Conservation (phyloP, 1,284 basidiomycete species). For the Ustilago xerochloae region DNA sequence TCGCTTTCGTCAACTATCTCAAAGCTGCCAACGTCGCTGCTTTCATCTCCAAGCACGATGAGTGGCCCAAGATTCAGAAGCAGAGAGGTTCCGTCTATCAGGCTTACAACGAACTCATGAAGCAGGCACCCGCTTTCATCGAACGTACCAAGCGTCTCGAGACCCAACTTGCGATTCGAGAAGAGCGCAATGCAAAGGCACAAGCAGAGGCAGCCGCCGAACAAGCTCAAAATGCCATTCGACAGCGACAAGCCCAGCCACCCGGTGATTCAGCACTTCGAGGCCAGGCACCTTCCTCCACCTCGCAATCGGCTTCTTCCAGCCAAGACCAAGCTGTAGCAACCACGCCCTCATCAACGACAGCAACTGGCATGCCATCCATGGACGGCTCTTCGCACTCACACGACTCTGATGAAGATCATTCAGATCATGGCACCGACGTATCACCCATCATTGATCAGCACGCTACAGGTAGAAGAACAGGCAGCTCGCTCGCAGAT, state of each 20-base stretch:
- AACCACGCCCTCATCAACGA: background rate
- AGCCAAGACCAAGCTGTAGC: too few species aligned
- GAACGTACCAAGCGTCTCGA: conserved; percentile 59
- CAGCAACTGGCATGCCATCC: background rate
- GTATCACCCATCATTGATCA: conserved; percentile 41
- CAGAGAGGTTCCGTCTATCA: conserved; percentile 54
- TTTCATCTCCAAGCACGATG: conserved; percentile 64
- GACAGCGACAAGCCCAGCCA: conserved; percentile 23
- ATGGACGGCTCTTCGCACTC: conserved; percentile 7
- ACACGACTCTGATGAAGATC: conserved; percentile 31
- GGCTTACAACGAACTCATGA: conserved; percentile 65
- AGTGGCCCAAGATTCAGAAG: conserved; percentile 57
- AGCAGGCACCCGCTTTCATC: conserved; percentile 61
- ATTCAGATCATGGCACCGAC: conserved; percentile 37
- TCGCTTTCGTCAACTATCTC: conserved; percentile 67
- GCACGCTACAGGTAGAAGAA: conserved; percentile 29
- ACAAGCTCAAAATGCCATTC: conserved; percentile 22
- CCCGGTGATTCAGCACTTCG: conserved; percentile 37
- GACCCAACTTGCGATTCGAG: conserved; percentile 53
- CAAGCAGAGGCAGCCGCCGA: conserved; percentile 24
- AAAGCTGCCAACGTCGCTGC: conserved; percentile 64
- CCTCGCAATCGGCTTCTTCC: too few species aligned
- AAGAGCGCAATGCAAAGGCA: conserved; percentile 51
- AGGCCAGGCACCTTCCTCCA: background rate
- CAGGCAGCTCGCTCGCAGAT: conserved; percentile 37